Evolutionary conservation across 345 rosid species (phyloP), one percentile per base, ranked within the genome.

Genomic region (Camelina neglecta): DNA sequence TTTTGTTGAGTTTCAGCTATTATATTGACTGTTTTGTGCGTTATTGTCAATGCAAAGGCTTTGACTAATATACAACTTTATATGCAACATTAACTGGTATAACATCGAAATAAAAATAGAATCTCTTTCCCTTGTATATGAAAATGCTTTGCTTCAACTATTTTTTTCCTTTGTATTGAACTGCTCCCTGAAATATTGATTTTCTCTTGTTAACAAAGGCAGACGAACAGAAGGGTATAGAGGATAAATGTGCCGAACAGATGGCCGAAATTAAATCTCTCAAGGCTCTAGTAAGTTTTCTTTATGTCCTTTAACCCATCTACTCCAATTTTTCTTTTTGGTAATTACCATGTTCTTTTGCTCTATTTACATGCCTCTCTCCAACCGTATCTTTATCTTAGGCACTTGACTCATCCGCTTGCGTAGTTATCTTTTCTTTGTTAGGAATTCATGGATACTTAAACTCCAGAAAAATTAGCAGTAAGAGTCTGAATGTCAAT

Each of bases 191-290:
- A 75, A 75, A 59, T 65, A 33, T 59, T 69, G n/a, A 11, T 59
- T 70, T 75, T 72, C 64, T 76, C 53, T 57, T 85, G 79, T 58
- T 81, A 69, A 71, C 59, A 75, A 81, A 94, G 98, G 84, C 80
- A 72, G 86, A 82, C 76, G 91, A 90, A 81, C 87, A 88, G 73
- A 86, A 81, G 79, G 50, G 68, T 75, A 77, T 92, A 75, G 72
- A 80, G 61, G 80, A 83, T n/a, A 83, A 79, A 72, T 94, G 95
- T 82, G 82, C 86, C 63, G 82, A 84, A 72, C 93, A 90, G 74
- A 76, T 78, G 81, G 83, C n/a, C 26, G 86, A 92, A 79, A 89
- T 94, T 73, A 90, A 86, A 80, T 83, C 84, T 65, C 85, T 94
- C 62, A 80, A 86, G 78, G 51, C 73, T 73, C 71, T 77, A 81